Conservation (phyloP, 2,329 filamentous ascomycete species). For the Teratosphaeria viscida region DNA sequence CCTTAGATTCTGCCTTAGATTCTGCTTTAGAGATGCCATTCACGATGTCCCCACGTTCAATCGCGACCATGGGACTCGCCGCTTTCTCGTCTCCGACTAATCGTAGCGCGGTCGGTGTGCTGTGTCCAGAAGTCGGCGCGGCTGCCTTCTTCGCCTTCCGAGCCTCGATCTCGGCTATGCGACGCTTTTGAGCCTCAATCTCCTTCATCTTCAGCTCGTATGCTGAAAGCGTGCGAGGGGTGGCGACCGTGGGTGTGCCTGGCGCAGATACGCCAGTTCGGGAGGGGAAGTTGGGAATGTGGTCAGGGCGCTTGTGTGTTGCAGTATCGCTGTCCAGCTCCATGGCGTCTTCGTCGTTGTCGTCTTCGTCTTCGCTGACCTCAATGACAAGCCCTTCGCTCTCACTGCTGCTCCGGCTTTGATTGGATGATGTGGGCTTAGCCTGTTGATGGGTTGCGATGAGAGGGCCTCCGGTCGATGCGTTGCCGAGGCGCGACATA, state of each 20-base stretch:
- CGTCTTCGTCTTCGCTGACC: conserved; percentile 62
- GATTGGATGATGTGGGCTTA: conserved; percentile 40
- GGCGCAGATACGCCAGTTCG: neutral
- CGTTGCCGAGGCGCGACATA: neutral
- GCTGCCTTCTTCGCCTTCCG: neutral
- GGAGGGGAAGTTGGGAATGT: neutral
- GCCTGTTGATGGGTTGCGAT: neutral
- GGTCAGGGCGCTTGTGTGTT: neutral
- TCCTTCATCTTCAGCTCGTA: conserved; percentile 1
- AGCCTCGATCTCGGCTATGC: conserved; percentile 26
- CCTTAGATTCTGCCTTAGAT: neutral
- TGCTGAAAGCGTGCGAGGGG: neutral
- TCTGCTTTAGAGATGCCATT: neutral
- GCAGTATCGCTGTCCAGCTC: neutral
- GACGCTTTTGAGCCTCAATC: conserved; percentile 2
- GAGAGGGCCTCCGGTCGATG: neutral
- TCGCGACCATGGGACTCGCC: neutral
- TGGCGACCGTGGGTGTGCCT: neutral
- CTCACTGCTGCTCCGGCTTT: conserved; percentile 36
- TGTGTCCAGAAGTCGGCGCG: neutral
- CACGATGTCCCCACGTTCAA: neutral
- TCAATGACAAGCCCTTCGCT: conserved; percentile 66
- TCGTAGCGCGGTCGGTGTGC: neutral
- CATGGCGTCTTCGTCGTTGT: conserved; percentile 4
- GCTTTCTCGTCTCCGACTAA: neutral